Evolutionary conservation across 306 rosid species (phyloP).

Genomic region (Elaeagnus macrophylla): DNA sequence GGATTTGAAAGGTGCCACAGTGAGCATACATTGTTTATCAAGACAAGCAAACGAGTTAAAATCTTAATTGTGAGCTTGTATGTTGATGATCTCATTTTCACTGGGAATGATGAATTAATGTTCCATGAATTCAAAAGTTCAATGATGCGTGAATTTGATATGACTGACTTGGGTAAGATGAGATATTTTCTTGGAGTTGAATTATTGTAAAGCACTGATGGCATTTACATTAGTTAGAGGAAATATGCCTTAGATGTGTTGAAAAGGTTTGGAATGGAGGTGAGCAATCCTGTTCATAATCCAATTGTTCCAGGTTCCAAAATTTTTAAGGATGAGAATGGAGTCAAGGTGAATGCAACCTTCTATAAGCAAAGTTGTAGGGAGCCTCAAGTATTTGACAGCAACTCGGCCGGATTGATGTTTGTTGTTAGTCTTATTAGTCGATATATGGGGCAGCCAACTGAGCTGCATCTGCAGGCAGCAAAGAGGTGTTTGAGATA

Average conservation of each 20-base stretch:
- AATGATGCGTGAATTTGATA: too few species aligned
- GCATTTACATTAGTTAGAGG: background rate
- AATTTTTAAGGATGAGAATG: background rate
- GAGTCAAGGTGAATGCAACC: background rate
- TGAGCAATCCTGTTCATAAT: background rate
- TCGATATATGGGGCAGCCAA: background rate
- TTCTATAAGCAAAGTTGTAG: background rate
- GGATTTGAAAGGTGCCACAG: background rate
- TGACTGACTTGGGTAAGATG: too few species aligned
- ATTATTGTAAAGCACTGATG: too few species aligned
- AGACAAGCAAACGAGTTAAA: background rate
- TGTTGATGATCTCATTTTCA: background rate
- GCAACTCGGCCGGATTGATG: background rate
- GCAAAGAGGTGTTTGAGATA: background rate
- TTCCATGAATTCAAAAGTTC: too few species aligned
- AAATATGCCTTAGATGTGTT: background rate
- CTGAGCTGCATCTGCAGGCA: background rate
- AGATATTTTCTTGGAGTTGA: too few species aligned
- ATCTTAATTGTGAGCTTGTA: background rate
- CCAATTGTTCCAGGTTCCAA: background rate
- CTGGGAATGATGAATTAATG: background rate
- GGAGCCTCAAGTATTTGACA: background rate
- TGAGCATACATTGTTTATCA: conserved; percentile 1
- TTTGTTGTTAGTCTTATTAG: background rate
- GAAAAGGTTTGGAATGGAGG: too few species aligned